Evolutionary conservation across 768 basidiomycete genomes (phyloP).

Genomic region (Mycena olivaceomarginata): DNA sequence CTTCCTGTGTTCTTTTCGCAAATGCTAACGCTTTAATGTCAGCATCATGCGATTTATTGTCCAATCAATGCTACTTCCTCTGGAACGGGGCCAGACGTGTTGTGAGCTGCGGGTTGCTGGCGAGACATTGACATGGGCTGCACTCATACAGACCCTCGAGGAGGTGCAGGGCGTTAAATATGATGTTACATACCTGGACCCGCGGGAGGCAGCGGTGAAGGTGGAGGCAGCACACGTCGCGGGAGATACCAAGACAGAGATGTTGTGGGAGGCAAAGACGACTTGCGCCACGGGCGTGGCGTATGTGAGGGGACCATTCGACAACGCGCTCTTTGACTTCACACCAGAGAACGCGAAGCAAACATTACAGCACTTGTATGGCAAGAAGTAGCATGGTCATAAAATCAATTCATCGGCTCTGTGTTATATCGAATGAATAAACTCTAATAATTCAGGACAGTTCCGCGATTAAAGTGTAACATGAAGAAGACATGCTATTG

Average conservation of each 20-base stretch:
- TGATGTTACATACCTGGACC: neutral
- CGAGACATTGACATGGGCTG: constrained; percentile 11
- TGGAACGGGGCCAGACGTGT: neutral
- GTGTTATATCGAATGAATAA: too few relatives aligned
- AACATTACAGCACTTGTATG: constrained; percentile 11
- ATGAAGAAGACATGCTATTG: too few relatives aligned
- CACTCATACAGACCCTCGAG: neutral
- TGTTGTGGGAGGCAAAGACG: neutral
- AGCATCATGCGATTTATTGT: constrained; percentile 13
- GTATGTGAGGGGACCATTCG: neutral
- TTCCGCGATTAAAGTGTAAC: too few relatives aligned
- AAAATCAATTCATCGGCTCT: too few relatives aligned
- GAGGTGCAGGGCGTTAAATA: constrained; percentile 17
- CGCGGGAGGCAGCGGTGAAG: constrained; percentile 13
- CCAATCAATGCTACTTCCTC: neutral
- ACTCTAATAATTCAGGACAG: too few relatives aligned
- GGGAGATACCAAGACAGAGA: constrained; percentile 3
- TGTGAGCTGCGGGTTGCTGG: constrained; percentile 17
- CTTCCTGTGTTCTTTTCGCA: neutral
- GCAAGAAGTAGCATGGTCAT: neutral
- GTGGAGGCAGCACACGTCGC: constrained; percentile 12
- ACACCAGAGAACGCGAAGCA: constrained; percentile 8
- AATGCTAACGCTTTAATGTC: neutral
- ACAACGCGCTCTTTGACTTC: constrained; percentile 15
- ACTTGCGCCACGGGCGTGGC: constrained; percentile 1